Percentiles rank a stretch among this genome's conserved stretches.
phyloP scores from a whole-genome alignment of 1,284 basidiomycete species.

The Malassezia japonica region DNA sequence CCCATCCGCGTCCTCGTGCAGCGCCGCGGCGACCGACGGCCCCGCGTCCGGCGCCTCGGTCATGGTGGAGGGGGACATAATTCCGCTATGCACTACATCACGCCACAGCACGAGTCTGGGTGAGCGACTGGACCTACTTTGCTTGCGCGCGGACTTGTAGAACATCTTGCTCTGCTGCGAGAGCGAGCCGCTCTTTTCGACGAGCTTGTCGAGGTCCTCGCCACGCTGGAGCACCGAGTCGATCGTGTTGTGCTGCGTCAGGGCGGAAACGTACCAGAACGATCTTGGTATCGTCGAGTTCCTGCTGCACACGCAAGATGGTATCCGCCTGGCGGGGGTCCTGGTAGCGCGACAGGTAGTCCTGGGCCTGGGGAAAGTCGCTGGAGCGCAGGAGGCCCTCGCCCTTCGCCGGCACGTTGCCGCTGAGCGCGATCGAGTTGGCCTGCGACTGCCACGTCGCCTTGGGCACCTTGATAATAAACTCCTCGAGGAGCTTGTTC shows the following conservation, averaged over 20 bases:
- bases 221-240: slow-evolving; percentile 92
- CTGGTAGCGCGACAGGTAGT: slow-evolving; percentile 86
- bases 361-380: slow-evolving; percentile 56
- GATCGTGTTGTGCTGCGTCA: slow-evolving; percentile 77
- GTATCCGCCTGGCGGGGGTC: slow-evolving; percentile 95
- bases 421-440: slow-evolving; percentile 33
- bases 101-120: slow-evolving; percentile 16
- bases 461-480: slow-evolving; percentile 67
- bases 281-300: slow-evolving; percentile 98
- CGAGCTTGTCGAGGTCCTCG: slow-evolving; percentile 92
- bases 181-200: slow-evolving; percentile 83
- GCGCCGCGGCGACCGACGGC: slow-evolving; percentile 3
- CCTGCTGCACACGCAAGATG: slow-evolving; percentile 96
- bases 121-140: slow-evolving; percentile 11
- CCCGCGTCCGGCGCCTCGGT: neutral
- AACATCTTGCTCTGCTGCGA: slow-evolving; percentile 81
- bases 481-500: slow-evolving; percentile 89
- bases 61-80: neutral
- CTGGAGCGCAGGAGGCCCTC: slow-evolving; percentile 33
- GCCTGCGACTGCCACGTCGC: slow-evolving; percentile 53
- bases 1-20: slow-evolving; percentile 24
- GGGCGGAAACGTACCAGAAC: slow-evolving; percentile 50
- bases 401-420: slow-evolving; percentile 35
- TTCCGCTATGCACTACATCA: slow-evolving; percentile 10
- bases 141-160: slow-evolving; percentile 81